phyloP scores from a whole-genome alignment of 139 green algal species.

The Micromonas pusilla region DNA sequence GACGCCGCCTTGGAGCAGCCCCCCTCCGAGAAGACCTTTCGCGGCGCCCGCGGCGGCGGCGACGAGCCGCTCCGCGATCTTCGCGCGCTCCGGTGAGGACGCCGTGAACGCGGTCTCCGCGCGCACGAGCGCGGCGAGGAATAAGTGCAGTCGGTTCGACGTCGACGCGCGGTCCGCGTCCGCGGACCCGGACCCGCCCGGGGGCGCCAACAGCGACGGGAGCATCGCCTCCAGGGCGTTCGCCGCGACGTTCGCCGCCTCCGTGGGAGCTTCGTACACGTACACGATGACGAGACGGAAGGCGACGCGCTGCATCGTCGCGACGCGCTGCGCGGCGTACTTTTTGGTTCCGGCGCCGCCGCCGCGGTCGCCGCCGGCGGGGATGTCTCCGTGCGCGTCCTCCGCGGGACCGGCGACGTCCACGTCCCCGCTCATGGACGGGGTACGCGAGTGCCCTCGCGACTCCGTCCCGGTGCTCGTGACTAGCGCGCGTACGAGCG shows the following conservation, averaged over 20 bases:
- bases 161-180: not conserved
- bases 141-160: not conserved
- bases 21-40: not conserved
- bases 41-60: not conserved
- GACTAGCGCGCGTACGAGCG: no score
- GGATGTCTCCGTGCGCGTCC: no score
- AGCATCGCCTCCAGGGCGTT: not conserved
- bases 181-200: not conserved
- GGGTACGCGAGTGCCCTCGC: no score
- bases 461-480: no score
- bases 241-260: not conserved
- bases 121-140: constrained; percentile 12
- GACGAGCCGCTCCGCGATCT: not conserved
- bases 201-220: not conserved
- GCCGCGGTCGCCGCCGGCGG: no score
- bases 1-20: not conserved
- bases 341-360: no score
- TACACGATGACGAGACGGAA: constrained; percentile 4
- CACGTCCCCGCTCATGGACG: no score
- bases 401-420: no score
- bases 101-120: not conserved
- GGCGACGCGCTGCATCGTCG: not conserved
- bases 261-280: not conserved
- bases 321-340: not conserved
- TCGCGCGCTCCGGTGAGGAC: not conserved